These are phyloP conservation scores for Xylariales sp. DNA, from an alignment of 2,329 filamentous ascomycete species.

Conservation along the genomic window DNA sequence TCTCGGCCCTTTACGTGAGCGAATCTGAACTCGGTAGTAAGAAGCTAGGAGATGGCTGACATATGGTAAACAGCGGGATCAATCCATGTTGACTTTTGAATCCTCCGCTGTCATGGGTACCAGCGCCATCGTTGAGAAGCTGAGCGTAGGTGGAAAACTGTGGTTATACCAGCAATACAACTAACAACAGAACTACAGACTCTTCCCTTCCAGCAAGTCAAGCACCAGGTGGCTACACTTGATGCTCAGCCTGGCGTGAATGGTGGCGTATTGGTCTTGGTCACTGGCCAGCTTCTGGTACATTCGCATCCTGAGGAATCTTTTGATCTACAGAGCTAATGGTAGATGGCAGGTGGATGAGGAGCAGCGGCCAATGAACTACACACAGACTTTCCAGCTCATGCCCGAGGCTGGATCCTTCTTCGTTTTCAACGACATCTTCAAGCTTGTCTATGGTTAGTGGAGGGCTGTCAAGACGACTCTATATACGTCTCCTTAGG, in stretches of 20 bases:
- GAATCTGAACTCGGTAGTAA: neutral
- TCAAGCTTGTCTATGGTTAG: constrained; percentile 76
- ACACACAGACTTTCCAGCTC: constrained; percentile 85
- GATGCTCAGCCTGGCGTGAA: constrained; percentile 75
- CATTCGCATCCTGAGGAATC: constrained; percentile 23
- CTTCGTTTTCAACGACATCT: constrained; percentile 92
- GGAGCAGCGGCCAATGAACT: constrained; percentile 82
- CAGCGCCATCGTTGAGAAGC: constrained; percentile 69
- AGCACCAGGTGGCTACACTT: constrained; percentile 70
- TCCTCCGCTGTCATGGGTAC: constrained; percentile 60
- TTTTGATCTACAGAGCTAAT: constrained; percentile 1
- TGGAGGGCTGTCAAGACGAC: neutral
- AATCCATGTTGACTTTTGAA: constrained; percentile 95
- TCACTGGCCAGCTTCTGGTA: constrained; percentile 83
- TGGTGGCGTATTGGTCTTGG: constrained; percentile 76
- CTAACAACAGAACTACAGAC: constrained; percentile 9
- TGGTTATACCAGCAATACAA: constrained; percentile 3
- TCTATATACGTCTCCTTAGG: constrained; percentile 1
- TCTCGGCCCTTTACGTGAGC: constrained; percentile 77
- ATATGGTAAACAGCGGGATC: constrained; percentile 53
- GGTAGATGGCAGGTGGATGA: constrained; percentile 66
- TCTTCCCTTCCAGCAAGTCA: constrained; percentile 51
- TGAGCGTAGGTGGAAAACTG: constrained; percentile 54
- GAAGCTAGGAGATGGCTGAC: constrained; percentile 1
- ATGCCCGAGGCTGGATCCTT: constrained; percentile 66